A percentile compares a stretch with the other conserved stretches of the same genome.
Conservation (phyloP, 345 rosid species). For the Lepidium didymum region DNA sequence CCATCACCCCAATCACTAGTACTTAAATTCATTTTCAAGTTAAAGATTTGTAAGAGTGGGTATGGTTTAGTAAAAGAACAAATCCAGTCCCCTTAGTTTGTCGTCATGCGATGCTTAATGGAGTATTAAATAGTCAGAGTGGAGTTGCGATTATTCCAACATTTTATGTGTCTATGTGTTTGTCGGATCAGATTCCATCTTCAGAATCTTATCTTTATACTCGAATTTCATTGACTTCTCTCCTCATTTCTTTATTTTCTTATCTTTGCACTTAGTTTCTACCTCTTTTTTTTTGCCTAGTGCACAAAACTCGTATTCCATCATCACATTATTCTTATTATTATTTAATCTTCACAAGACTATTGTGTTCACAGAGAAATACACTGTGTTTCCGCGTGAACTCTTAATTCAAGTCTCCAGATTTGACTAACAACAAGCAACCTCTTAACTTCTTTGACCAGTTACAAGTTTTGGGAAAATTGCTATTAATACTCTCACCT, state of each 20-base stretch:
- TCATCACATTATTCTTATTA: neutral
- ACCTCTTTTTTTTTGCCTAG: neutral
- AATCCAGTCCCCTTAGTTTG: neutral
- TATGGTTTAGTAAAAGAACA: too few relatives aligned
- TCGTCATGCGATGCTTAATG: neutral
- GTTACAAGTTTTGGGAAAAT: too few relatives aligned
- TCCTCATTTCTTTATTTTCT: neutral
- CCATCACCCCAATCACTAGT: too few relatives aligned
- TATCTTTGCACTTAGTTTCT: neutral
- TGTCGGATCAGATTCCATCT: conserved; percentile 31
- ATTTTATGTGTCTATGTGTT: conserved; percentile 17
- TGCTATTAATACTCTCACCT: too few relatives aligned
- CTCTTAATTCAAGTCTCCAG: conserved; percentile 9
- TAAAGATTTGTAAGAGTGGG: too few relatives aligned
- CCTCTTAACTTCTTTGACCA: conserved; percentile 13
- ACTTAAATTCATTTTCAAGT: too few relatives aligned
- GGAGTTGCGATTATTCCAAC: conserved; percentile 29
- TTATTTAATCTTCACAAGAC: neutral
- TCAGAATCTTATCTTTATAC: neutral
- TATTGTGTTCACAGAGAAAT: neutral
- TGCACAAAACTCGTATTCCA: conserved; percentile 20
- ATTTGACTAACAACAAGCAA: neutral
- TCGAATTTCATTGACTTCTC: conserved; percentile 26
- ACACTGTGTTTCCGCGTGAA: conserved; percentile 20
- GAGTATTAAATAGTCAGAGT: neutral